Conservation (phyloP, 352 stramenopile genomes). For the Aphanomyces astaci region DNA sequence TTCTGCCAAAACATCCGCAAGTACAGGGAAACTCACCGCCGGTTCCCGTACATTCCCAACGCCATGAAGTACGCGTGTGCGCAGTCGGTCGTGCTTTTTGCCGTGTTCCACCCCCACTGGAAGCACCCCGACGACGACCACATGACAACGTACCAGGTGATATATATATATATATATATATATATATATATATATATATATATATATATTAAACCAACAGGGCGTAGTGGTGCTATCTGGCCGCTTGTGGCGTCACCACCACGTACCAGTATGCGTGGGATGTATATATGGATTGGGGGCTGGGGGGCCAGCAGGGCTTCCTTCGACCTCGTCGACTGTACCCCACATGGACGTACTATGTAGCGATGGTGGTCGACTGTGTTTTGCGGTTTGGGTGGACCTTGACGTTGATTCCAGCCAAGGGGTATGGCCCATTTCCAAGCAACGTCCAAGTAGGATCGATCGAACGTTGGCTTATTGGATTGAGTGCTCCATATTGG, state of each 20-base stretch:
- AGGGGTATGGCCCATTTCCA: constrained; percentile 43
- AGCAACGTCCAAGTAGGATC: constrained; percentile 10
- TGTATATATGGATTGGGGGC: constrained; percentile 82
- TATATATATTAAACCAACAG: too few species aligned
- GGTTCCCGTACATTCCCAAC: constrained; percentile 94
- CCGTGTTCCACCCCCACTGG: constrained; percentile 67
- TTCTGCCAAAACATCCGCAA: constrained; percentile 96
- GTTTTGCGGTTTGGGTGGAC: constrained; percentile 80
- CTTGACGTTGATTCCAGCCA: constrained; percentile 63
- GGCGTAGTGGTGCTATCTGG: constrained; percentile 18
- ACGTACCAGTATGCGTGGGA: constrained; percentile 80
- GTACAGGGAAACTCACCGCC: constrained; percentile 91
- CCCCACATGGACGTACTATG: constrained; percentile 72
- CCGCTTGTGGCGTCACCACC: constrained; percentile 33
- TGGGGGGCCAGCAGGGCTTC: constrained; percentile 61
- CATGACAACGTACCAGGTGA: constrained; percentile 19
- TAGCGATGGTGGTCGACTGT: constrained; percentile 60
- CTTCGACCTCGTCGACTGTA: constrained; percentile 73
- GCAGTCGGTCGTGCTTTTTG: constrained; percentile 82
- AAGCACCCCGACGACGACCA: constrained; percentile 18
- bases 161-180: too few species aligned
- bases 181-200: too few species aligned
- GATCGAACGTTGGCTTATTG: neutral
- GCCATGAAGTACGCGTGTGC: constrained; percentile 92
- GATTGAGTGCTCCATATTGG: too few species aligned